Percentiles rank a stretch among this genome's conserved stretches.
Conservation (phyloP, 1,284 basidiomycete genomes). For the Rhodotorula sp. region DNA sequence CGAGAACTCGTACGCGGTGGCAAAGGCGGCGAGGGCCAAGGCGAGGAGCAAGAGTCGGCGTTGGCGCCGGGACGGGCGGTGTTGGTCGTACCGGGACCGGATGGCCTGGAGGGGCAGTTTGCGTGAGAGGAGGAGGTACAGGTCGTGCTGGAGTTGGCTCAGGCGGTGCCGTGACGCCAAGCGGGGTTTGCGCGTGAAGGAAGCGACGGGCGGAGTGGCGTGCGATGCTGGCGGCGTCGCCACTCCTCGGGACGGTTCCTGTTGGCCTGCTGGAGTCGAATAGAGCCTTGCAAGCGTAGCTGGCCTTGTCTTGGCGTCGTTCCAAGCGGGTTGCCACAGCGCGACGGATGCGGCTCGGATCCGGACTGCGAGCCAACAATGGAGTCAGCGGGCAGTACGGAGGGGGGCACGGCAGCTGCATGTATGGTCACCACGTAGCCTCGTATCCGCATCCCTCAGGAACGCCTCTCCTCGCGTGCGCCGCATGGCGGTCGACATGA, state of each 20-base stretch:
- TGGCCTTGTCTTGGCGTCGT: no score
- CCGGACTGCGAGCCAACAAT: neutral
- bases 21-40: slow-evolving; percentile 10
- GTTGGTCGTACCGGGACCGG: neutral
- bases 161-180: neutral
- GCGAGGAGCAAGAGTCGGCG: slow-evolving; percentile 3
- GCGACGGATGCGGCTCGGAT: neutral
- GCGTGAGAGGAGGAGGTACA: slow-evolving; percentile 4
- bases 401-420: no score
- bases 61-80: neutral
- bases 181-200: slow-evolving; percentile 11
- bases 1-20: slow-evolving; percentile 48
- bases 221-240: neutral
- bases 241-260: neutral
- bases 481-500: no score
- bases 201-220: slow-evolving; percentile 1
- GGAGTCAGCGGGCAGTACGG: no score
- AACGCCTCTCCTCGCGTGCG: no score
- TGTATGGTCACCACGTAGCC: no score
- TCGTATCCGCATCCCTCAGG: no score
- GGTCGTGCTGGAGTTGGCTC: slow-evolving; percentile 13
- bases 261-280: neutral
- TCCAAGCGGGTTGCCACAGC: neutral
- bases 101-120: slow-evolving; percentile 1
- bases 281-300: neutral